Conservation (phyloP, 148 eudicot genomes). For the Pharnaceum exiguum region DNA sequence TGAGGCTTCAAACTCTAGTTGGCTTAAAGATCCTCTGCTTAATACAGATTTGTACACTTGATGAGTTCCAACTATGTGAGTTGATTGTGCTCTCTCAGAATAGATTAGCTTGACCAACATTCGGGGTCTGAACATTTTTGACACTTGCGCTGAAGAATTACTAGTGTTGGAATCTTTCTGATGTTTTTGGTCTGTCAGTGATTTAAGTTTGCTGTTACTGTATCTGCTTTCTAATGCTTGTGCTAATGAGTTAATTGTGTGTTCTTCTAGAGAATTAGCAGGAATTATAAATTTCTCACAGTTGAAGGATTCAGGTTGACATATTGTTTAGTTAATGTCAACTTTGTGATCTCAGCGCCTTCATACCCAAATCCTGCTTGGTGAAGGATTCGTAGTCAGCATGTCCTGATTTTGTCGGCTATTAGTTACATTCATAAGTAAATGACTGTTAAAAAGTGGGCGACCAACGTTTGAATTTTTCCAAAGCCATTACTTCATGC, state of each 20-base stretch:
- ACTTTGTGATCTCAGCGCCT: too few relatives aligned
- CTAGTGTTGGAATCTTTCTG: neutral
- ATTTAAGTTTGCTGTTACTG: conserved; percentile 6
- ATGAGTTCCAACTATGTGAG: conserved; percentile 13
- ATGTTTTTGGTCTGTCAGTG: neutral
- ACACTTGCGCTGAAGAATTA: neutral
- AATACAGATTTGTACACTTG: conserved; percentile 81
- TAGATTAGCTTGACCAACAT: neutral
- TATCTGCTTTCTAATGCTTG: neutral
- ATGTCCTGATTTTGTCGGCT: too few relatives aligned
- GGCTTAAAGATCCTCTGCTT: conserved; percentile 38
- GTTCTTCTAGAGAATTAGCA: neutral
- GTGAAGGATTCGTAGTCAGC: too few relatives aligned
- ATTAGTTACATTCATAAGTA: too few relatives aligned
- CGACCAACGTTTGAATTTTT: too few relatives aligned
- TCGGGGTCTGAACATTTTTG: neutral
- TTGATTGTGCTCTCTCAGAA: neutral
- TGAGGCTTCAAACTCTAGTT: conserved; percentile 38
- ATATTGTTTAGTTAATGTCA: too few relatives aligned
- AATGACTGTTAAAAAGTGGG: too few relatives aligned
- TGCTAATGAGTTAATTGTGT: neutral
- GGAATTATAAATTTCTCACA: too few relatives aligned
- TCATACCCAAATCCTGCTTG: too few relatives aligned
- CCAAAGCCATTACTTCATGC: too few relatives aligned
- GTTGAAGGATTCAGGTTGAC: too few relatives aligned